A percentile compares a stretch with the other conserved stretches of the same genome.
Evolutionary conservation across 2,329 filamentous ascomycete species (phyloP).

Genomic region (Paecilomyces sp.): DNA sequence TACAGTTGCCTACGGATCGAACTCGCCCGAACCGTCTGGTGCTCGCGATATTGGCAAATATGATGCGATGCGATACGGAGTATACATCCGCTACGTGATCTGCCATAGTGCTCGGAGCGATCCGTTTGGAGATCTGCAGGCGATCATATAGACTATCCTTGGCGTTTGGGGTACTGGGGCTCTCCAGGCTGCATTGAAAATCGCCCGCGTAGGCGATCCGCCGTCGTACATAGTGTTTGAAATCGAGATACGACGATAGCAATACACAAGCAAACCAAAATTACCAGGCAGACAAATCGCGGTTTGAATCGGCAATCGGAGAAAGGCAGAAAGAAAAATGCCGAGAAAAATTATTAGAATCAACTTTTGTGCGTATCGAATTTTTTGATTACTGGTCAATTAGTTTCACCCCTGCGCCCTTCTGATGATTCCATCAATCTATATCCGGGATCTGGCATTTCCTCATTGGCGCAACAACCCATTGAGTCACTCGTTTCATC

Average conservation of each 20-base stretch:
- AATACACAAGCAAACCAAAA: neutral
- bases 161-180: neutral
- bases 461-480: neutral
- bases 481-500: neutral
- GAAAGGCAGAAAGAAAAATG: neutral
- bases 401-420: neutral
- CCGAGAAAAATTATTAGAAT: neutral
- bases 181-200: neutral
- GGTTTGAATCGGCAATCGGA: neutral
- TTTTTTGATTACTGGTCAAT: neutral
- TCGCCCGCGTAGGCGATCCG: neutral
- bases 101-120: too few species aligned
- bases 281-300: neutral
- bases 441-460: neutral
- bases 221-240: neutral
- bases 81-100: neutral
- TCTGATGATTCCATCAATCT: neutral
- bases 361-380: neutral
- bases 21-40: neutral
- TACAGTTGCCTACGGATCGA: neutral
- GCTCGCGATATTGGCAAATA: neutral
- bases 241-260: neutral
- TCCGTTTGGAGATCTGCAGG: neutral
- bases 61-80: neutral
- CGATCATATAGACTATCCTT: neutral